Evolutionary conservation across 768 basidiomycete genomes (phyloP), one percentile per base, ranked within the genome.

Genomic region (Macrolepiota dolichaula): DNA sequence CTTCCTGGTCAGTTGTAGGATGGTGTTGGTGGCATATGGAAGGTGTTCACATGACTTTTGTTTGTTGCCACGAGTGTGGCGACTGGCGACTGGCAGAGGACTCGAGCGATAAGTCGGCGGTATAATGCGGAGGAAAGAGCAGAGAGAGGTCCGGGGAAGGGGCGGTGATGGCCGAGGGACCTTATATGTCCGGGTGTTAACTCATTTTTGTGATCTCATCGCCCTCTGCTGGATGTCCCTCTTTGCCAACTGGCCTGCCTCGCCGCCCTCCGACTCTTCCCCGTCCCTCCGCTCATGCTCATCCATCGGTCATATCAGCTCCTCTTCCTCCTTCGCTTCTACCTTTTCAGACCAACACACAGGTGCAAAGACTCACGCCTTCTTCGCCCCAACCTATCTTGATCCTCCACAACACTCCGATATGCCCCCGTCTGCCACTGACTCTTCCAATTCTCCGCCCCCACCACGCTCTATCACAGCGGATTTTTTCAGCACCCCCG

Each of bases 351-450:
- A 77, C 4, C 40, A 42, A 13, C 56, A 58, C 52, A 62, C 62
- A 55, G 6, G 11, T 22, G 35, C 58, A 24, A 83, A 81, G 71
- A 84, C 82, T 10, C 71, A 78, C 65, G 78, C 80, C 10, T 81
- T 82, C 70, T 78, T 82, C 69, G 72, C 78, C 38, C 76, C 78
- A 52, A 72, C 80, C 5, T 78, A 42, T 9, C 4, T 17, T 42
- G 17, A 42, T 2, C 40, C 17, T 42, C 40, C 40, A 42, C 19
- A 15, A 42, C 76, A 76, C 0, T 69, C 73, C 78, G 0, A 75
- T 76, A 7, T 72, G 76, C 13, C 73, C 75, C 5, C 72, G 70
- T 46, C 66, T 67, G 24, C 57, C 65, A 11, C 29, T 70, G 3
- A 55, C 22, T 50, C 38, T 56, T 40, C 51, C 53, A 63, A 55